These are phyloP conservation scores for Sclerotiophoma versabilis DNA, from an alignment of 2,329 filamentous ascomycete genomes.

Conservation along the genomic window DNA sequence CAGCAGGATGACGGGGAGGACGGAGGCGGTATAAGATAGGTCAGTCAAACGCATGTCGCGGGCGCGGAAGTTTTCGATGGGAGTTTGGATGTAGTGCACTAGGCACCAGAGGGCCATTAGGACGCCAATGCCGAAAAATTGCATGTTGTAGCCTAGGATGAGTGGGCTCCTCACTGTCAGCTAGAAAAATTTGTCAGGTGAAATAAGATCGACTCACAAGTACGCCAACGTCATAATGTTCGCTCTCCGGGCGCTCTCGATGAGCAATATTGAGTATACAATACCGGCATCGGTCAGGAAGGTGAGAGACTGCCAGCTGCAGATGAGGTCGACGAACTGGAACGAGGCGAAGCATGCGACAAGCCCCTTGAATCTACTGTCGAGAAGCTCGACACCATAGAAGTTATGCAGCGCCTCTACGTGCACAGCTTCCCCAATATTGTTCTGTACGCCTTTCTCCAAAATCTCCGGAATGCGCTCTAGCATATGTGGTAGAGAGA, in stretches of 20 bases:
- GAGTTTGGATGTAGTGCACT: conserved; percentile 21
- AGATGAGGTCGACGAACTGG: conserved; percentile 18
- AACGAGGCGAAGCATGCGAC: conserved; percentile 21
- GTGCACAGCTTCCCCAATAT: conserved; percentile 11
- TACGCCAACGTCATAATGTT: conserved; percentile 19
- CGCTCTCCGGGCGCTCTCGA: conserved; percentile 20
- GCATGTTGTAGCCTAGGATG: conserved; percentile 21
- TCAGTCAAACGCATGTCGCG: conserved; percentile 22
- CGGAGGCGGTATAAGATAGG: conserved; percentile 19
- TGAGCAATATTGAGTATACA: conserved; percentile 21
- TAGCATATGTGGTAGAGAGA: not conserved
- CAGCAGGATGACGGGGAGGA: conserved; percentile 18
- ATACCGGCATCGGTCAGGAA: conserved; percentile 20
- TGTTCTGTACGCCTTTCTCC: conserved; percentile 11
- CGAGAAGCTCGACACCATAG: conserved; percentile 18
- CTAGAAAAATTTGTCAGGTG: not conserved
- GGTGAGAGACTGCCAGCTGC: conserved; percentile 21
- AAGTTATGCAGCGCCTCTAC: conserved; percentile 14
- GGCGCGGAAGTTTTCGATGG: conserved; percentile 23
- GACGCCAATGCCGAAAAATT: conserved; percentile 17
- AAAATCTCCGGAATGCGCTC: conserved; percentile 8
- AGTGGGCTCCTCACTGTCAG: conserved; percentile 13
- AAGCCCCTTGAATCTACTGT: conserved; percentile 17
- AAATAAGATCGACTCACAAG: not conserved
- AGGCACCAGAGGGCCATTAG: conserved; percentile 22